Base-by-base conservation (phyloP, 148 eudicot species). In the Persicaria tinctoria region DNA sequence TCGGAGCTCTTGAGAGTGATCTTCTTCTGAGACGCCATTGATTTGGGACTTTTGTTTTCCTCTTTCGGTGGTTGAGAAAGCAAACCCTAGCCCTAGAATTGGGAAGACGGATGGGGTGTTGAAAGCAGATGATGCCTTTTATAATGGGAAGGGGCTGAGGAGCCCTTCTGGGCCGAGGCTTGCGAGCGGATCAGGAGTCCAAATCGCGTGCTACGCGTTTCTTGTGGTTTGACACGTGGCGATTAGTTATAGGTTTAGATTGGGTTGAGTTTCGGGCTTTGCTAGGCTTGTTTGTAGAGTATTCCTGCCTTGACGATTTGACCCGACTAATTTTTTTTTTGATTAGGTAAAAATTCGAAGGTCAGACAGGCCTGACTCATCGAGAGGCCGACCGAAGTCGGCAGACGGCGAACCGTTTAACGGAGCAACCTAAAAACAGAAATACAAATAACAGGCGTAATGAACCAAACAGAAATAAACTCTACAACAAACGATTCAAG, bases 1-100 rank as follows among this genome's bases (percentile, higher is more conserved):
- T 80, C 83, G 51, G 71, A 73, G 63, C 74, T 73, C 77, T 54
- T 77, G 54, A 80, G 53, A 1, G 63, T 77, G 0, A 76, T 63
- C 83, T 55, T 80, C 76, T 76, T 80, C 47, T 46, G 23, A 32
- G 63, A 49, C 45, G 74, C 54, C 74, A 72, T 72, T 32, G 8
- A 3, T 7, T 68, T 23, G 20, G 5, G 62, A 1, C 16, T 20
- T 13, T 32, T 5, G 13, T 47, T n/a, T 70, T 0, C 20, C 63
- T 57, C 63, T 5, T 14, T 57, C 14, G 12, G 74, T 48, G 16
- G 45, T 48, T 23, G 8, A 20, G 51, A 46, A 8, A 70, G 12
- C 44, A 72, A 72, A 72, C 56, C 74, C 74, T 72, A 72, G 50
- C 45, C 74, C 74, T 47, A 47, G 38, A 45, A 72, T 72, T 72